These are phyloP conservation scores for Axilococcus clingmanii DNA, from an alignment of 139 green algal genomes.

Conservation along the genomic window DNA sequence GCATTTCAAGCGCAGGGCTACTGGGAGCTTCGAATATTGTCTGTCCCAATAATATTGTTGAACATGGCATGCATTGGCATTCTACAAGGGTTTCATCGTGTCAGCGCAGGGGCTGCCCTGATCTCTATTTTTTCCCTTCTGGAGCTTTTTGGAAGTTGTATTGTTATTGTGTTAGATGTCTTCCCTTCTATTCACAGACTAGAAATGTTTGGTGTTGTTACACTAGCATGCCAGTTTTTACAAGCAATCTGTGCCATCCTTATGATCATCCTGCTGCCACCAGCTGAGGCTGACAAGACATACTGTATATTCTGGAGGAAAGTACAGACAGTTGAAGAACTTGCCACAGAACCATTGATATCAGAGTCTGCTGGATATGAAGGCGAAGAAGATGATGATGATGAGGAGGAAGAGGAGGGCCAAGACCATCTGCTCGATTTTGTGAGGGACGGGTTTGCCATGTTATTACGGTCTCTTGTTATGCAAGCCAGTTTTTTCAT, in stretches of 20 bases:
- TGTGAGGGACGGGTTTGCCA: conserved; percentile 38
- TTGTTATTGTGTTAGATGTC: conserved; percentile 8
- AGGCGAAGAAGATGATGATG: not conserved
- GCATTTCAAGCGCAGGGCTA: conserved; percentile 17
- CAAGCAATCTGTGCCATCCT: not conserved
- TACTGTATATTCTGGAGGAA: conserved; percentile 5
- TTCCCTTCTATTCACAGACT: not conserved
- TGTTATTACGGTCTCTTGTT: conserved; percentile 41
- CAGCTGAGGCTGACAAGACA: not conserved
- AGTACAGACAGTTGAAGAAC: too few relatives aligned
- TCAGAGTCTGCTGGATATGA: not conserved
- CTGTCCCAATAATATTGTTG: conserved; percentile 37
- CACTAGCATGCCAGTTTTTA: conserved; percentile 8
- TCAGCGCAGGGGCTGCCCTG: conserved; percentile 30
- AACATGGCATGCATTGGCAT: conserved; percentile 42
- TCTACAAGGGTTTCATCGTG: conserved; percentile 35
- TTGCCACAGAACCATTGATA: not conserved
- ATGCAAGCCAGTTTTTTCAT: conserved; percentile 53
- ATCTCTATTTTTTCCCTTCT: conserved; percentile 33
- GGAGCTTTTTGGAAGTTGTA: conserved; percentile 32
- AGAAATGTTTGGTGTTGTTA: conserved; percentile 15
- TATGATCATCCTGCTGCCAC: conserved; percentile 10
- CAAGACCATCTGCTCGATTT: conserved; percentile 10
- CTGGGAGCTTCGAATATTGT: conserved; percentile 23
- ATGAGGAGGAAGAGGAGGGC: not conserved